Percentiles rank a stretch among this genome's conserved stretches.
Conservation (phyloP, 306 rosid genomes). For the Glycine tomentella region DNA sequence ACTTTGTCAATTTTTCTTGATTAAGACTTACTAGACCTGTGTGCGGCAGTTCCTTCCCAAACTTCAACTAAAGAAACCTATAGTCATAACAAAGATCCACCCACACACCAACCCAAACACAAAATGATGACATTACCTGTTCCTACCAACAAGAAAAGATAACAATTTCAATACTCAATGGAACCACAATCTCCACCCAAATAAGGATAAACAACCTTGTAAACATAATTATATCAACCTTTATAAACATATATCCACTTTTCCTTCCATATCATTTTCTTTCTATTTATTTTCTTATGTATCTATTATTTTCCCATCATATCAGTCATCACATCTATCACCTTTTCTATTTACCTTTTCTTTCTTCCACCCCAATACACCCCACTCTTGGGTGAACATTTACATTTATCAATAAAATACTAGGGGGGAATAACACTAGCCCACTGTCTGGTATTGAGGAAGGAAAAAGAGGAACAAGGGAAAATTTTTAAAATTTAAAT, state of each 20-base stretch:
- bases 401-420: background rate
- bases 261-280: background rate
- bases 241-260: background rate
- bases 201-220: background rate
- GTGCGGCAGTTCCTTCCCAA: constrained; percentile 32
- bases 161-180: background rate
- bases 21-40: background rate
- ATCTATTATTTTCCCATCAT: background rate
- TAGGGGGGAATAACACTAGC: background rate
- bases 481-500: background rate
- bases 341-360: background rate
- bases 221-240: background rate
- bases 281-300: background rate
- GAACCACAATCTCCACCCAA: background rate
- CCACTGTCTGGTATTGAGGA: background rate
- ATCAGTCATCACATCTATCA: background rate
- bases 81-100: constrained; percentile 20
- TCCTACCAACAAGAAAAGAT: background rate
- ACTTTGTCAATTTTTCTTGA: background rate
- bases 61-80: constrained; percentile 17
- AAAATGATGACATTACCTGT: background rate
- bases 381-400: background rate
- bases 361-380: background rate
- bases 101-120: constrained; percentile 22
- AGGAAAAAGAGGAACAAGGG: background rate